These are phyloP conservation scores for Drechslerella dactyloides DNA, from an alignment of 2,329 filamentous ascomycete genomes.

Conservation along the genomic window DNA sequence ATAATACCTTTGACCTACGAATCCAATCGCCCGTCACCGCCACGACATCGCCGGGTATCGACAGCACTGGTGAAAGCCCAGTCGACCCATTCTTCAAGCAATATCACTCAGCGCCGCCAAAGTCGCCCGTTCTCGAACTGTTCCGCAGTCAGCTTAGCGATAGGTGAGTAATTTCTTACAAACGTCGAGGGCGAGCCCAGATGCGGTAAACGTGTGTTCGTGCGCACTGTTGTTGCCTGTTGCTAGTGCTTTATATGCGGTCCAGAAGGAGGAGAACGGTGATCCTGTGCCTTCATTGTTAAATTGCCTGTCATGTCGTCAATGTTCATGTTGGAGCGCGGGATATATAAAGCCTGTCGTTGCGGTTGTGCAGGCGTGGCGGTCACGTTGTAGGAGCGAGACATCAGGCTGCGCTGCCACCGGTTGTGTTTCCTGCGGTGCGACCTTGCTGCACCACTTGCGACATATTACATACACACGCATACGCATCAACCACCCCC, in stretches of 20 bases:
- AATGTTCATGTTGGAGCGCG: not conserved
- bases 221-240: not conserved
- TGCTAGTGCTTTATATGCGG: not conserved
- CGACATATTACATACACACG: not conserved
- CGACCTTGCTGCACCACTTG: constrained; percentile 17
- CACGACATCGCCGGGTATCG: constrained; percentile 33
- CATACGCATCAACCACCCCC: not conserved
- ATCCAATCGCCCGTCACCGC: constrained; percentile 35
- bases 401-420: constrained; percentile 5
- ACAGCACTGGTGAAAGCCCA: constrained; percentile 37
- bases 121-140: constrained; percentile 46
- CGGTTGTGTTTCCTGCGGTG: constrained; percentile 35
- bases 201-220: not conserved
- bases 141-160: constrained; percentile 42
- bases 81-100: constrained; percentile 39
- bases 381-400: not conserved
- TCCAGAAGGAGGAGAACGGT: too few species aligned
- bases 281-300: too few species aligned
- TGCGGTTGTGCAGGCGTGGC: not conserved
- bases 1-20: constrained; percentile 33
- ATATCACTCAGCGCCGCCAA: constrained; percentile 44
- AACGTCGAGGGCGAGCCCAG: not conserved
- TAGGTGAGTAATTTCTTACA: constrained; percentile 32
- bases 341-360: not conserved
- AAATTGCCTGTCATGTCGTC: too few species aligned